Conservation (phyloP, 495 filamentous ascomycete genomes). For the Tuber indicum region DNA sequence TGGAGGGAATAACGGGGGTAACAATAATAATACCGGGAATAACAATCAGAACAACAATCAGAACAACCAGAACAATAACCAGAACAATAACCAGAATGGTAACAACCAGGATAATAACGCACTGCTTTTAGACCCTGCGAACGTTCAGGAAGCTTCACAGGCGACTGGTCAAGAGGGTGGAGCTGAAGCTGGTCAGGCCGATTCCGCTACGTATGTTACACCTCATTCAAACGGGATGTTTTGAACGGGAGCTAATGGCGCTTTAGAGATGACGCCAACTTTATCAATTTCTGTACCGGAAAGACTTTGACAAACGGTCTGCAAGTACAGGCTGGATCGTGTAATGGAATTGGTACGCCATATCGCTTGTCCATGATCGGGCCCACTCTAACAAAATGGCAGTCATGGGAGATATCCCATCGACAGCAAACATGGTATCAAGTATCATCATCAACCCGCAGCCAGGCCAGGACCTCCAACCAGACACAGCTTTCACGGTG, state of each 20-base stretch:
- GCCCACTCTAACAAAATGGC: slow-evolving; percentile 19
- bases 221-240: background rate
- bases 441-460: slow-evolving; percentile 55
- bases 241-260: background rate
- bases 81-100: slow-evolving; percentile 11
- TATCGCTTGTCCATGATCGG: background rate
- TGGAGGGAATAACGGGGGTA: slow-evolving; percentile 9
- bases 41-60: slow-evolving; percentile 18
- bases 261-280: slow-evolving; percentile 51
- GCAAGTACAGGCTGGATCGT: slow-evolving; percentile 60
- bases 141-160: slow-evolving; percentile 38
- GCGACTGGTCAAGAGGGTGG: slow-evolving; percentile 29
- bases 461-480: slow-evolving; percentile 47
- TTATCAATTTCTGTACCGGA: slow-evolving; percentile 64
- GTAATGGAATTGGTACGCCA: slow-evolving; percentile 55
- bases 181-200: slow-evolving; percentile 28
- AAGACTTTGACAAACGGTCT: slow-evolving; percentile 63
- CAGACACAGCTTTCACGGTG: slow-evolving; percentile 54
- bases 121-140: slow-evolving; percentile 29
- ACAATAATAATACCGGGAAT: slow-evolving; percentile 6
- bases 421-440: slow-evolving; percentile 59
- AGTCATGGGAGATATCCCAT: slow-evolving; percentile 66
- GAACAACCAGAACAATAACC: background rate
- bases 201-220: slow-evolving; percentile 20
- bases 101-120: background rate